Percentiles rank a stretch among this genome's conserved stretches.
phyloP scores from a whole-genome alignment of 1,139 yeast species.

The Pichia sp. region DNA sequence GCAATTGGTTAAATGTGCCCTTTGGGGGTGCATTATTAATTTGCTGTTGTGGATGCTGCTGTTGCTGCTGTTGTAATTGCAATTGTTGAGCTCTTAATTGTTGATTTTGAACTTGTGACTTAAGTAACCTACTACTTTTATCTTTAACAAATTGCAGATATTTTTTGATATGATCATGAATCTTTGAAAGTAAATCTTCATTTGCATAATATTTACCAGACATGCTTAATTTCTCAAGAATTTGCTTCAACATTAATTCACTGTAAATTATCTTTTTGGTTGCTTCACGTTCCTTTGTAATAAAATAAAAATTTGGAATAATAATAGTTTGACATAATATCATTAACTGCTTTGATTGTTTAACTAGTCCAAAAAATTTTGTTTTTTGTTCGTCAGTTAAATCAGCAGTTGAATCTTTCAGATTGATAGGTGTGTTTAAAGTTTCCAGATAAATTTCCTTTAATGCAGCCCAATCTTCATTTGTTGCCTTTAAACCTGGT shows the following conservation, averaged over 20 bases:
- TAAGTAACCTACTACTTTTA: slow-evolving; percentile 32
- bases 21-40: slow-evolving; percentile 18
- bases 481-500: slow-evolving; percentile 34
- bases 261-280: slow-evolving; percentile 72
- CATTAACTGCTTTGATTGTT: slow-evolving; percentile 54
- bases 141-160: slow-evolving; percentile 69
- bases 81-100: slow-evolving; percentile 3
- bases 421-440: slow-evolving; percentile 54
- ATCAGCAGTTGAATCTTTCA: slow-evolving; percentile 58
- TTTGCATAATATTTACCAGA: slow-evolving; percentile 60
- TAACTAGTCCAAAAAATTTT: slow-evolving; percentile 53
- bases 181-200: slow-evolving; percentile 63
- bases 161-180: slow-evolving; percentile 64
- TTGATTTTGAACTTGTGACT: slow-evolving; percentile 29
- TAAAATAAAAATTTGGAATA: slow-evolving; percentile 67
- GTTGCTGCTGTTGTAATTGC: slow-evolving; percentile 8
- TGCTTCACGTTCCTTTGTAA: slow-evolving; percentile 68
- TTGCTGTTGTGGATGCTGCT: neutral
- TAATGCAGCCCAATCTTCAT: slow-evolving; percentile 48
- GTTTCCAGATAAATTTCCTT: slow-evolving; percentile 65
- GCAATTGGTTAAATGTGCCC: slow-evolving; percentile 10
- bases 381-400: slow-evolving; percentile 60
- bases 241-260: slow-evolving; percentile 72
- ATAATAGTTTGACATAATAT: slow-evolving; percentile 61
- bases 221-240: slow-evolving; percentile 59